These are phyloP conservation scores for Agroathelia rolfsii DNA, from an alignment of 1,284 basidiomycete genomes.

Conservation along the genomic window DNA sequence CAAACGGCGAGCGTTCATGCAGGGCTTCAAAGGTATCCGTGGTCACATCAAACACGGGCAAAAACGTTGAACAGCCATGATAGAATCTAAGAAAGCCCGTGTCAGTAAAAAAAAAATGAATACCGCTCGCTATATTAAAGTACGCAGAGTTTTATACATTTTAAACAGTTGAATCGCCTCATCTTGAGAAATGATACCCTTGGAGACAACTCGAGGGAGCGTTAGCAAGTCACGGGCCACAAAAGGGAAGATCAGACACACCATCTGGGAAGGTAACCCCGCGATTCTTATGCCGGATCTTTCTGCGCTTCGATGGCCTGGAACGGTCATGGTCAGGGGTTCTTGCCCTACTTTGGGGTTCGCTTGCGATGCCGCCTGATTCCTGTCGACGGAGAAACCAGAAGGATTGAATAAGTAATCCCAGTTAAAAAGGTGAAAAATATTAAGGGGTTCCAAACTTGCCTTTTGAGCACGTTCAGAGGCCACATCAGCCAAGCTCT, in stretches of 20 bases:
- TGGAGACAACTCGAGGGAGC: constrained; percentile 56
- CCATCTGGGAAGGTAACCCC: constrained; percentile 59
- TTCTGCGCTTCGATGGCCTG: constrained; percentile 62
- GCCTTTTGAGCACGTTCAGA: constrained; percentile 69
- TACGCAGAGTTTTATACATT: constrained; percentile 42
- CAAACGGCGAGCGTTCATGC: constrained; percentile 75
- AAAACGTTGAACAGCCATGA: constrained; percentile 79
- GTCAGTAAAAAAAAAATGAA: neutral
- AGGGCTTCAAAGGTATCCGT: constrained; percentile 75
- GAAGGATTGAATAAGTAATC: constrained; percentile 7
- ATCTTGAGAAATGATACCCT: constrained; percentile 65
- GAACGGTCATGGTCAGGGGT: constrained; percentile 59
- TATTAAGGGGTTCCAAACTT: constrained; percentile 14
- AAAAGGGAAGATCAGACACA: constrained; percentile 21
- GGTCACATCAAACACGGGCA: constrained; percentile 74
- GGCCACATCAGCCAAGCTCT: constrained; percentile 71
- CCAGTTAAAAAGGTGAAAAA: constrained; percentile 9
- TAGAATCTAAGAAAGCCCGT: constrained; percentile 51
- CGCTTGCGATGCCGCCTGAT: constrained; percentile 58
- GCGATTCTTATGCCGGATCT: constrained; percentile 48
- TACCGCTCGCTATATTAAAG: constrained; percentile 8
- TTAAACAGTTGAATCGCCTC: constrained; percentile 79
- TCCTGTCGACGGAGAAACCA: constrained; percentile 33
- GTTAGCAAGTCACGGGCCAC: constrained; percentile 12
- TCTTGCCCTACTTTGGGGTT: constrained; percentile 62